These are phyloP conservation scores for Penicillium psychrofluorescens DNA, from an alignment of 495 filamentous ascomycete species.

Conservation along the genomic window DNA sequence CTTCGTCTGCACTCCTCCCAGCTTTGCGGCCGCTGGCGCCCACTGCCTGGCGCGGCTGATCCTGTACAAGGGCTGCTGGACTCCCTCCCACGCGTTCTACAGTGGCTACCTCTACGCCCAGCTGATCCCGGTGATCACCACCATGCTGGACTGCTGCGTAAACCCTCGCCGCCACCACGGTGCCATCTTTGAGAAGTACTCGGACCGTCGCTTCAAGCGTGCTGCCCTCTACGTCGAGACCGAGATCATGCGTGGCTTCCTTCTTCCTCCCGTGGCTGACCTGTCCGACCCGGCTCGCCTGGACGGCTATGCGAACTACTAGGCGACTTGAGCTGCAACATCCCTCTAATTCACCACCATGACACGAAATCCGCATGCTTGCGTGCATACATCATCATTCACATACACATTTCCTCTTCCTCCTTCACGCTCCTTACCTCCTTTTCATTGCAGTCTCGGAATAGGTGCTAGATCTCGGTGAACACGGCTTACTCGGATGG, in stretches of 20 bases:
- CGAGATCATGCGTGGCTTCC: constrained; percentile 57
- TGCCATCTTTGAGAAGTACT: constrained; percentile 88
- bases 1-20: constrained; percentile 84
- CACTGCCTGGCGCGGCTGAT: constrained; percentile 90
- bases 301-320: constrained; percentile 16
- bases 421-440: too few relatives aligned
- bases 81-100: constrained; percentile 77
- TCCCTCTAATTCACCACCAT: too few relatives aligned
- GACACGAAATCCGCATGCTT: too few relatives aligned
- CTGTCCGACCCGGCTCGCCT: constrained; percentile 10
- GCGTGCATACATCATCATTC: too few relatives aligned
- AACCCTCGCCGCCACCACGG: constrained; percentile 71
- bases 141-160: constrained; percentile 82
- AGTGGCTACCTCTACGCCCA: constrained; percentile 86
- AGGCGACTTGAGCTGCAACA: not conserved
- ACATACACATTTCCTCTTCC: too few relatives aligned
- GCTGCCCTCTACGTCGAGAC: constrained; percentile 71
- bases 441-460: too few relatives aligned
- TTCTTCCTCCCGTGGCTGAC: constrained; percentile 20
- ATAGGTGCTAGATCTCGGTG: too few relatives aligned
- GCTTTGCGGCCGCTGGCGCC: constrained; percentile 84
- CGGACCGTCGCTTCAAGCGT: constrained; percentile 71
- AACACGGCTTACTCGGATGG: too few relatives aligned
- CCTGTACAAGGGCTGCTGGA: constrained; percentile 83
- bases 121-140: constrained; percentile 64